Conservation (phyloP, 495 filamentous ascomycete genomes). For the Aspergillus avenaceus region DNA sequence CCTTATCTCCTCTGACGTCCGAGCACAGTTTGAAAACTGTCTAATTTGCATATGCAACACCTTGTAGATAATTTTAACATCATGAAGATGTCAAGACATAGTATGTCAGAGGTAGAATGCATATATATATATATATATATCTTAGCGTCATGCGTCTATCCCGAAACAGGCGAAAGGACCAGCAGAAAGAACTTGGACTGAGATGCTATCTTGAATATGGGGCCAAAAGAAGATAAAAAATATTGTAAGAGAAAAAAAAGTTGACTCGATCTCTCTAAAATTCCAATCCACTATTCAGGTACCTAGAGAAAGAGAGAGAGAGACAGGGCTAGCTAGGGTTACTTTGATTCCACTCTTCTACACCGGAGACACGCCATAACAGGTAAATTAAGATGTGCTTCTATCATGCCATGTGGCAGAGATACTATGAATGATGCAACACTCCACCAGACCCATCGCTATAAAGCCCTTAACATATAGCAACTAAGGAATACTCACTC, state of each 20-base stretch:
- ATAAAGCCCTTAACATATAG: not conserved
- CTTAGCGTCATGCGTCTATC: not conserved
- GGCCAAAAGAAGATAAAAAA: too few relatives aligned
- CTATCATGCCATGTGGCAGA: conserved; percentile 1
- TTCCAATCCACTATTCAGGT: too few relatives aligned
- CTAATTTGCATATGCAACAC: not conserved
- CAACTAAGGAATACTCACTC: not conserved
- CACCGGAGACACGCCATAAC: not conserved
- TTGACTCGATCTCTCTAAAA: too few relatives aligned
- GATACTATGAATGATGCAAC: not conserved
- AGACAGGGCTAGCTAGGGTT: too few relatives aligned
- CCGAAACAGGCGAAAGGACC: not conserved
- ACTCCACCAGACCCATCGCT: not conserved
- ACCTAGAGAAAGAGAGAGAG: too few relatives aligned
- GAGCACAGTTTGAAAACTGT: not conserved
- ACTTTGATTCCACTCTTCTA: too few relatives aligned
- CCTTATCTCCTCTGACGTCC: too few relatives aligned
- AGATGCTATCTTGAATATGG: not conserved
- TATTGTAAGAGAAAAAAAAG: not conserved
- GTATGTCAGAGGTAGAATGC: not conserved
- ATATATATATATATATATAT: not conserved
- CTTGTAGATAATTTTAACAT: not conserved
- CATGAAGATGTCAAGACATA: not conserved
- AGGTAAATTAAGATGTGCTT: not conserved
- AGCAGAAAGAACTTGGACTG: too few relatives aligned